phyloP scores from a whole-genome alignment of 306 rosid species.

The Prunus campanulata region DNA sequence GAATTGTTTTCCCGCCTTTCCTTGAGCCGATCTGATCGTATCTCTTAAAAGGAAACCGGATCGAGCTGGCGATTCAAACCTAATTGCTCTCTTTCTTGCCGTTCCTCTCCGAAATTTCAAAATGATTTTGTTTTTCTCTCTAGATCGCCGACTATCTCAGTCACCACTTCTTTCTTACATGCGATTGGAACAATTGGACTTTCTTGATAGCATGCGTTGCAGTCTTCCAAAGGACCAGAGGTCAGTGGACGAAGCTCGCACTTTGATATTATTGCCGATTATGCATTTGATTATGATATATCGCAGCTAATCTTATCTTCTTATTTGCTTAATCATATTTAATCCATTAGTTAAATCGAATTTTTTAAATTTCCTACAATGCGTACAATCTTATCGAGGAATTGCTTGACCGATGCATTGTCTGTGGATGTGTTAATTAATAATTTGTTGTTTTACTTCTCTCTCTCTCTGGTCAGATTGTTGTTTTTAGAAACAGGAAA shows the following conservation, averaged over 20 bases:
- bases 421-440: neutral
- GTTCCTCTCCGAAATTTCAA: neutral
- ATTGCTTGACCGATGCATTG: neutral
- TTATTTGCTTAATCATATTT: neutral
- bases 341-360: neutral
- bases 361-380: neutral
- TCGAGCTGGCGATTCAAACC: neutral
- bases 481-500: neutral
- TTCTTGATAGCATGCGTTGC: neutral
- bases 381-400: neutral
- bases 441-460: neutral
- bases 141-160: neutral
- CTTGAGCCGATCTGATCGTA: neutral
- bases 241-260: neutral
- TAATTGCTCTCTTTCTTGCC: neutral
- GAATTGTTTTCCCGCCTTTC: conserved; percentile 3
- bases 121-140: neutral
- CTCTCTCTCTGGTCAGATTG: neutral
- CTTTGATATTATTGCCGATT: neutral
- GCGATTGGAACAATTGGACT: neutral
- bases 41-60: neutral
- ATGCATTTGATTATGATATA: neutral
- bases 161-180: neutral
- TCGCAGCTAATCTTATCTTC: neutral
- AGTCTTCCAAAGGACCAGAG: neutral